Base-by-base conservation (phyloP, 352 stramenopile genomes). In the Chrysophaeum taylorii region DNA sequence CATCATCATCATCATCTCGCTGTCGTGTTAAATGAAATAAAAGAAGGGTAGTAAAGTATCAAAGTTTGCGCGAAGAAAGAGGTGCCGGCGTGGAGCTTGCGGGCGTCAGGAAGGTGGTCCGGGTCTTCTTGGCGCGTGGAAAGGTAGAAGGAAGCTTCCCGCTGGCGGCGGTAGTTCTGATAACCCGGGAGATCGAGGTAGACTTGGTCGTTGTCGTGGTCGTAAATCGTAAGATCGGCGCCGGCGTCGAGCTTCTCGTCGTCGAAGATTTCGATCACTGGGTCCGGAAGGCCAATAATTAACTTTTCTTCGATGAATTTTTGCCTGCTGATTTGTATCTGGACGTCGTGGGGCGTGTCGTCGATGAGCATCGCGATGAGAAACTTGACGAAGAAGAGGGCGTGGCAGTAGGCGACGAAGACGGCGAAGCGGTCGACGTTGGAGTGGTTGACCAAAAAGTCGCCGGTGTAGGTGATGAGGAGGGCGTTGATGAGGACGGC, bases 401-500 rank as follows among this genome's bases (percentile, higher is more conserved):
- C 31, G 57, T 66, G 57, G 57, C 45, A 66, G 33, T 90, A 77
- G 23, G 75, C 78, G 1, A 90, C 76, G 68, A 93, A 92, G 16
- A 87, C 70, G 78, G 80, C 85, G 50, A 91, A 68, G 31, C 83
- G 78, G 54, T 82, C 68, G 41, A 81, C 27, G 67, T 68, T 79
- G 23, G 71, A 62, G 23, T 82, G 81, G 43, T 86, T 43, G 45
- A 77, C 52, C 4, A 79, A 45, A 12, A 85, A 88, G 36, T 79
- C 83, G 48, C 78, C 81, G 18, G 87, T 92, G 72, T 93, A 95
- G 68, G 83, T 86, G 54, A 93, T 84, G 39, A 93, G 78, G 27
- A 80, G 83, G 31, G 89, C 82, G 75, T 95, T 95, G 64, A 82
- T 91, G 25, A 93, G 73, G 50, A 94, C 84, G 0, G 87, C 81